Base-by-base conservation (phyloP, 345 rosid genomes). In the Raphanus sativus region DNA sequence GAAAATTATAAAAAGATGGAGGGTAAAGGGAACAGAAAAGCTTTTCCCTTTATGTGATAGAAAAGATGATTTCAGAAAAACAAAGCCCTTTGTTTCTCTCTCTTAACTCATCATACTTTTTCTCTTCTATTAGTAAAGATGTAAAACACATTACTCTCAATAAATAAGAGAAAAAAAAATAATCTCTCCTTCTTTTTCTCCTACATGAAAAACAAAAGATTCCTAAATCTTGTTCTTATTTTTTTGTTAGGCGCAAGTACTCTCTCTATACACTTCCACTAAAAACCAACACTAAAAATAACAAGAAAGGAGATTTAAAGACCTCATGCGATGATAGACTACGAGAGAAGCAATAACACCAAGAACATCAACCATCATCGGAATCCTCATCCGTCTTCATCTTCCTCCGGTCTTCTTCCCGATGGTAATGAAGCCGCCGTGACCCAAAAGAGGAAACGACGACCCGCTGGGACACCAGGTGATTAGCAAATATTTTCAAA, bases 381-480 rank as follows among this genome's bases (percentile, higher is more conserved):
- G 24, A 69, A 63, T 62, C 75, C 42, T 76, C 81, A 67, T 65
- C 80, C 83, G 1, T 80, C 83, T 55, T 79, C 82, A 36, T 74
- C 82, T 32, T 79, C 79, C 71, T 79, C 79, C 13, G 82, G 74
- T 79, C 82, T 59, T 66, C 73, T 71, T 45, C 72, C 77, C 73
- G 77, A 71, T 8, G 40, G 62, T 48, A 71, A 71, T 65, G 81
- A 72, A 65, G 5, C 76, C 68, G 1, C 73, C 69, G 60, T 70
- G 12, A 69, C 73, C 8, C 79, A 81, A 69, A 94, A 91, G 77
- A 83, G 95, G 67, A 91, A 90, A 83, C 77, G 98, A 70, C 78
- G 97, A 65, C 95, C 97, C 0, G 96, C 98, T 16, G 98, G 98
- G n/a, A 89, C 97, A 65, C 98, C 97, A 68, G 98, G 97, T 92